These are phyloP conservation scores for Waltergamsia citrina DNA, from an alignment of 2,329 filamentous ascomycete species.

Conservation along the genomic window DNA sequence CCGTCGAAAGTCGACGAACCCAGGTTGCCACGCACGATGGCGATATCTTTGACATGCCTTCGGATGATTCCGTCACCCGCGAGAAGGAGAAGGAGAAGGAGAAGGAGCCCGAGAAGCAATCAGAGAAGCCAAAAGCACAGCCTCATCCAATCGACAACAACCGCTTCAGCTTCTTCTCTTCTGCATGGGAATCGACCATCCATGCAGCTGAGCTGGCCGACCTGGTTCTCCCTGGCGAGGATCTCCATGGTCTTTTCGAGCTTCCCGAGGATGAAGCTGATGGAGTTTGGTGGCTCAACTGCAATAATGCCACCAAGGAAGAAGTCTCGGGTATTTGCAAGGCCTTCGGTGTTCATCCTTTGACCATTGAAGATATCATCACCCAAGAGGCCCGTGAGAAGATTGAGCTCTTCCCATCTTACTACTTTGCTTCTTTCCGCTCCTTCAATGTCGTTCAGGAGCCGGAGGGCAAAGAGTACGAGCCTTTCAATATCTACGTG, in stretches of 20 bases:
- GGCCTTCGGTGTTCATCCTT: constrained; percentile 88
- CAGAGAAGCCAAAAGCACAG: constrained; percentile 25
- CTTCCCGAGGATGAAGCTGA: constrained; percentile 53
- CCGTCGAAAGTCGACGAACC: constrained; percentile 13
- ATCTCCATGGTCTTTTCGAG: constrained; percentile 77
- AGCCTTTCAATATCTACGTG: constrained; percentile 94
- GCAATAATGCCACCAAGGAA: constrained; percentile 81
- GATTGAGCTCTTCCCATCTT: constrained; percentile 93
- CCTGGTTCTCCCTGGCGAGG: constrained; percentile 80
- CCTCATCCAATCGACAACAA: constrained; percentile 49
- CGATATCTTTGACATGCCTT: constrained; percentile 45
- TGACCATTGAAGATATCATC: constrained; percentile 93
- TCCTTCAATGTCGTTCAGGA: constrained; percentile 79
- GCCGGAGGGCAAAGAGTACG: constrained; percentile 72
- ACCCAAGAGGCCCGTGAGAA: constrained; percentile 96
- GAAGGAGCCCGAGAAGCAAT: constrained; percentile 16
- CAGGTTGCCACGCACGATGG: constrained; percentile 43
- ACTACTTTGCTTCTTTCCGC: constrained; percentile 97
- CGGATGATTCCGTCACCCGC: constrained; percentile 27
- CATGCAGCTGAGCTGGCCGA: constrained; percentile 85
- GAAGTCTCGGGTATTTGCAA: constrained; percentile 84
- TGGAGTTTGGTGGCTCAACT: constrained; percentile 98
- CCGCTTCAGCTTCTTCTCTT: constrained; percentile 95
- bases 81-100: constrained; percentile 36
- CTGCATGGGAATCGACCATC: constrained; percentile 85